Evolutionary conservation across 805 yeast species (phyloP), one percentile per base, ranked within the genome.

Genomic region (Metschnikowia dekortorum): DNA sequence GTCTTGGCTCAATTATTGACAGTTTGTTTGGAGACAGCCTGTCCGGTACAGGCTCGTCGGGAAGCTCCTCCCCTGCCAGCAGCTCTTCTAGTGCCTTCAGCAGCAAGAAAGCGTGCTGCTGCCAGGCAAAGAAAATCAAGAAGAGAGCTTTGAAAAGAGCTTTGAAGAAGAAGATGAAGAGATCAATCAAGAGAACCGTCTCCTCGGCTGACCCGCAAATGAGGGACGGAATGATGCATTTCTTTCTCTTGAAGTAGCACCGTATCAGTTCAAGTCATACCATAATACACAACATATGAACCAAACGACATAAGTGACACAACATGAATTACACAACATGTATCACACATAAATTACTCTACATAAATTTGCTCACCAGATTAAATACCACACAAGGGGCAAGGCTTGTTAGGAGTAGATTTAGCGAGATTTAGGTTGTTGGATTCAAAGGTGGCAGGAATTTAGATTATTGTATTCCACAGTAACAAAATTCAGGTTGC

Each of bases 141-240:
- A 55, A 57, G 49, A 53, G 58, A 47, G 56, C 58, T 18, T 49
- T 54, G 51, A 65, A 60, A 60, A 62, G 69, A 59, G 61, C 61
- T 14, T 53, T 65, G 50, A 59, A 50, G 44, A 55, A 51, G 37
- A 56, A 58, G 39, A 51, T 63, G 36, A 57, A 53, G 44, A 46
- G 58, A 28, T 54, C 60, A 8, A 54, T 64, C 33, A 60, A 57
- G 47, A 52, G 56, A 32, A 53, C 62, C n/a, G 59, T 67, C 51
- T 45, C 50, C 26, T 43, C 44, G 8, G 50, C 50, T 9, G 48
- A 47, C 13, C 39, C 22, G 13, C 49, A 51, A n/a, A 28, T 55
- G 35, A 51, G 39, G 39, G 55, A 46, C 28, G 57, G 50, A 14
- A 44, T 51, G 53, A n/a, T 51, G 39, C 52, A 44, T 31, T 53